Evolutionary conservation across 1,284 basidiomycete species (phyloP), one percentile per base, ranked within the genome.

Genomic region (Bondarzewia mesenterica): DNA sequence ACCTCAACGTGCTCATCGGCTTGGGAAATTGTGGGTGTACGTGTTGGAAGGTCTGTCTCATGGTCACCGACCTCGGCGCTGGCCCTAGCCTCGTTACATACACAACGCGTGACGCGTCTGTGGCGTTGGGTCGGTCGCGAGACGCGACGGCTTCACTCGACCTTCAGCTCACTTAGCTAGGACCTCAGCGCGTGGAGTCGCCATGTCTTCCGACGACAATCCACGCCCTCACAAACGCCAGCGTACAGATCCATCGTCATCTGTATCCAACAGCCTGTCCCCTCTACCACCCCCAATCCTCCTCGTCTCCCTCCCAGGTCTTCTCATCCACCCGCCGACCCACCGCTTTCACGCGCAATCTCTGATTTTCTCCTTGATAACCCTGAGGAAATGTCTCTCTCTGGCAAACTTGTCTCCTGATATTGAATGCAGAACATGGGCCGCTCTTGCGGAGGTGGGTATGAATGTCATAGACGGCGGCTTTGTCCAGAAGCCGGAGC

Each of bases 341-440:
- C 80, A 85, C 55, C 69, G 62, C 12, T 58, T 69, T 26, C 78
- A 84, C 55, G 57, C 72, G 0, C 62, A 71, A 5, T 78, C 82
- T 0, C 67, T 85, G 2, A 69, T 69, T 22, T 56, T 85, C 3
- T 82, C 84, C 1, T 61, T 79, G 2, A 59, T 69, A 25, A 74
- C 85, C 0, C 58, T 85, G 6, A 63, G 75, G 23, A 74, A 69
- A 54, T 82, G 77, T 59, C 66, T 85, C 7, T 54, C 63, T 0
- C 53, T 78, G 0, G 67, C 68, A 4, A 67, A 70, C n/a, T 64
- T 85, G 5, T 73, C 76, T 6, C 72, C 74, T 4, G 73, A 77
- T 46, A 62, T 81, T 5, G 83, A 87, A 56, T 85, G 82, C 57
- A 66, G 79, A 2, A 81, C 82, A 1, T 85, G 81, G 79, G 78